A percentile compares a stretch with the other conserved stretches of the same genome.
These are phyloP conservation scores for Gossypium anomalum DNA, from an alignment of 345 rosid genomes.

Conservation along the genomic window DNA sequence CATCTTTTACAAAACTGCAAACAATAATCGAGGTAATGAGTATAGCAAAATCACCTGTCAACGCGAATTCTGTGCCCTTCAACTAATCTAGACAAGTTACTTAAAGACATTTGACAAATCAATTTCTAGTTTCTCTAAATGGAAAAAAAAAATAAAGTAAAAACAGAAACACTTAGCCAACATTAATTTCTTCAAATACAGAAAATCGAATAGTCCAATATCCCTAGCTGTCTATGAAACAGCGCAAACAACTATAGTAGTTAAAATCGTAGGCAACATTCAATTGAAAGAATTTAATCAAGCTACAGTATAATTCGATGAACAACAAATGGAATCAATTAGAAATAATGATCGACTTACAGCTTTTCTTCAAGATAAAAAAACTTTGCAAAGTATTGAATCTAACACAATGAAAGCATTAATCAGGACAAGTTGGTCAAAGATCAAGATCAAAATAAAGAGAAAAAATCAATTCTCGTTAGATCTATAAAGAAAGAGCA, in stretches of 20 bases:
- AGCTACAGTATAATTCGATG: neutral
- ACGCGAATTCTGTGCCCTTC: neutral
- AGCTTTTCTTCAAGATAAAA: neutral
- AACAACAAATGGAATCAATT: neutral
- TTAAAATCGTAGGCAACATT: neutral
- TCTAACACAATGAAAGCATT: neutral
- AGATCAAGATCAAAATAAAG: neutral
- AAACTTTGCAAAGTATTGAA: neutral
- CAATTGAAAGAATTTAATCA: neutral
- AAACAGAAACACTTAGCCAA: neutral
- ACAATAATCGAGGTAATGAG: neutral
- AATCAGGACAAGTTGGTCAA: neutral
- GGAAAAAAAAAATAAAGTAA: too few relatives aligned
- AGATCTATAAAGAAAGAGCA: slow-evolving; percentile 6
- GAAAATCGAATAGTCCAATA: neutral
- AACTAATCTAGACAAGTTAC: neutral
- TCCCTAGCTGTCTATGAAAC: neutral
- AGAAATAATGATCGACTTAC: neutral
- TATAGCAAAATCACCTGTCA: neutral
- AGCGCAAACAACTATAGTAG: neutral
- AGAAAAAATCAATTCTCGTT: neutral
- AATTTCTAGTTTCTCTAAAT: neutral
- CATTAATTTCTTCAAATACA: neutral
- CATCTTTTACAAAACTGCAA: slow-evolving; percentile 15
- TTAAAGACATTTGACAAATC: neutral